Base-by-base conservation (phyloP, 495 filamentous ascomycete genomes). In the Paragyromitra xinjiangensis region DNA sequence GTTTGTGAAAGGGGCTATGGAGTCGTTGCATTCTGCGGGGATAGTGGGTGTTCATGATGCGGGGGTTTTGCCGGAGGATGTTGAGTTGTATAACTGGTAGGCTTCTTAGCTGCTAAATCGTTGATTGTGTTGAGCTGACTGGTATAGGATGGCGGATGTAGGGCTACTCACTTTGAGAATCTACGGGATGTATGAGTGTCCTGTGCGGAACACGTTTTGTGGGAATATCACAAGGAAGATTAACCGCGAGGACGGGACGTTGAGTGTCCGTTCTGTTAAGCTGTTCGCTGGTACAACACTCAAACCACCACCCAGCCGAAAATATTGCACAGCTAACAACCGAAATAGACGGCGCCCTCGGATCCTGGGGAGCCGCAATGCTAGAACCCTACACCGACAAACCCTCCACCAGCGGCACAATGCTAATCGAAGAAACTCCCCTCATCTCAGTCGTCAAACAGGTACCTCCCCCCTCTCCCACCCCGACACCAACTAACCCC, bases 41-140 rank as follows among this genome's bases (percentile, higher is more conserved):
- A 83, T 92, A 19, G 88, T 90, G 6, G 90, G 90, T 7, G 85
- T 89, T 62, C 88, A 90, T 64, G 89, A 91, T 73, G 90, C 90
- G 12, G 89, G 90, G 1, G 88, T 88, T 48, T 73, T 85, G 14
- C 85, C 87, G 0, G 77, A 79, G 5, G 87, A 90, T 71, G 70
- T 90, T 0, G 77, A 85, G 12, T 81, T 91, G 26, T 89, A 84
- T 58, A 83, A 87, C 50, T 83, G 85, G 77, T 78, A 78, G 34
- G 64, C 37, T n/a, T 8, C 2, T 26, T 6, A 9, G 12, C 8
- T 12, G 6, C 0, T 3, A 14, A 26, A 2, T 22, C 4, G 12
- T 14, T 7, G 34, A 1, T 24, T 7, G 11, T 2, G 45, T 14
- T 12, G 19, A 12, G 12, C 24, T 78, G 26, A 71, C 63, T 8